Conservation (phyloP, 306 rosid genomes). For the Trifolium repens region DNA sequence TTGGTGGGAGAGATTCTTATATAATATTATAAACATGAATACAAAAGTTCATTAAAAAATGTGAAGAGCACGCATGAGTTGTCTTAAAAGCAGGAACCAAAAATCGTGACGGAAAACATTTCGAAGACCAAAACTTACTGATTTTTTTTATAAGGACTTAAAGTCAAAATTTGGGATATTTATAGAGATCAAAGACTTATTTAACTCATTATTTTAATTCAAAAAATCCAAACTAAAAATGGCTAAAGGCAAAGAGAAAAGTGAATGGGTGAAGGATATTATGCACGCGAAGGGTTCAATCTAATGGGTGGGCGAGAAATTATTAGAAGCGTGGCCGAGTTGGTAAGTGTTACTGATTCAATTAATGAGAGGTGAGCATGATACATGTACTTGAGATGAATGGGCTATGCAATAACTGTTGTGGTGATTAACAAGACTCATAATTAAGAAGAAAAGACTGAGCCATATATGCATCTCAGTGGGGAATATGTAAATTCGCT, state of each 20-base stretch:
- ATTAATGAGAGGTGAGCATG: background rate
- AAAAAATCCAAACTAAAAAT: background rate
- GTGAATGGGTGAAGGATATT: background rate
- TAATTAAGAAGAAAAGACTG: background rate
- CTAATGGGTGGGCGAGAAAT: background rate
- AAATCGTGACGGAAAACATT: too few species aligned
- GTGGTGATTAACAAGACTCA: background rate
- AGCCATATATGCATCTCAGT: slow-evolving; percentile 4
- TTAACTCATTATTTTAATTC: background rate
- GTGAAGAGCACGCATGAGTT: too few species aligned
- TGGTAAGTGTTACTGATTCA: background rate
- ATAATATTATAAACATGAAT: too few species aligned
- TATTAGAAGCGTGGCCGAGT: background rate
- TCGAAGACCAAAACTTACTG: too few species aligned
- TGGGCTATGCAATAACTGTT: background rate
- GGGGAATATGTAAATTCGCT: background rate
- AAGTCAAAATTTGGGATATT: too few species aligned
- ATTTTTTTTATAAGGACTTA: too few species aligned
- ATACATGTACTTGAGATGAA: slow-evolving; percentile 12
- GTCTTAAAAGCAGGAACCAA: too few species aligned
- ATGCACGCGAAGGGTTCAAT: background rate
- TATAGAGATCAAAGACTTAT: too few species aligned
- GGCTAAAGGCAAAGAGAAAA: background rate
- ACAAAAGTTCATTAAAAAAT: too few species aligned
- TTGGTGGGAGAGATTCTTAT: too few species aligned